A percentile compares a stretch with the other conserved stretches of the same genome.
Evolutionary conservation across 768 basidiomycete species (phyloP).

Genomic region (Auricularia sp.): DNA sequence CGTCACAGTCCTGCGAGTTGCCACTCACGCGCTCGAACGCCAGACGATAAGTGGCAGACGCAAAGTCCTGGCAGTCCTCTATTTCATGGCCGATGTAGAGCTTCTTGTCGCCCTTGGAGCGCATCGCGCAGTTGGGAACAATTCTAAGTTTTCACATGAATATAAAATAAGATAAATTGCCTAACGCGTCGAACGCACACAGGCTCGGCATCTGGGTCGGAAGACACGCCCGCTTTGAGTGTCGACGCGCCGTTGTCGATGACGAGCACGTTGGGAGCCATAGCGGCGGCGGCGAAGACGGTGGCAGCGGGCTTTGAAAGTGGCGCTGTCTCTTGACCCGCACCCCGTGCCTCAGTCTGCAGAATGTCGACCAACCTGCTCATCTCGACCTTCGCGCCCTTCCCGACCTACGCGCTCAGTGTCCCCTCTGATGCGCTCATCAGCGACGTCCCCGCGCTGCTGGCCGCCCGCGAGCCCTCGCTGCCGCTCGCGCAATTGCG

Average conservation of each 20-base stretch:
- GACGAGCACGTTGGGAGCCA: conserved; percentile 35
- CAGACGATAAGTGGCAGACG: conserved; percentile 69
- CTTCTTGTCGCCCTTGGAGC: conserved; percentile 73
- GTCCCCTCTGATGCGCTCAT: conserved; percentile 33
- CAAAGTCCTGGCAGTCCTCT: conserved; percentile 63
- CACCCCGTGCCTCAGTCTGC: neutral
- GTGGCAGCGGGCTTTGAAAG: no score
- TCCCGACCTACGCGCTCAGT: conserved; percentile 42
- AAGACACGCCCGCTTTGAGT: conserved; percentile 62
- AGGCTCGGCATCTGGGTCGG: conserved; percentile 14
- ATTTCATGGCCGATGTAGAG: conserved; percentile 85
- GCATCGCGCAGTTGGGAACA: conserved; percentile 71
- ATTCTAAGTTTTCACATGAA: conserved; percentile 31
- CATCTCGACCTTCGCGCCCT: conserved; percentile 51
- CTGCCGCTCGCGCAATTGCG: conserved; percentile 37
- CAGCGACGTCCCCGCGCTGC: conserved; percentile 30
- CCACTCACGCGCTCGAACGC: conserved; percentile 75
- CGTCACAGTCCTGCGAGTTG: conserved; percentile 3
- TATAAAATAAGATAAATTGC: no score
- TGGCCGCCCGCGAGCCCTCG: conserved; percentile 37
- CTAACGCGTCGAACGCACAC: no score
- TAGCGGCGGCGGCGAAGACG: no score
- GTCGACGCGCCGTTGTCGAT: conserved; percentile 83
- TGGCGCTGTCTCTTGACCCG: neutral
- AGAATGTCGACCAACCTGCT: conserved; percentile 43